phyloP scores from a whole-genome alignment of 164 flowering plant species.

The Sextonia rubra region DNA sequence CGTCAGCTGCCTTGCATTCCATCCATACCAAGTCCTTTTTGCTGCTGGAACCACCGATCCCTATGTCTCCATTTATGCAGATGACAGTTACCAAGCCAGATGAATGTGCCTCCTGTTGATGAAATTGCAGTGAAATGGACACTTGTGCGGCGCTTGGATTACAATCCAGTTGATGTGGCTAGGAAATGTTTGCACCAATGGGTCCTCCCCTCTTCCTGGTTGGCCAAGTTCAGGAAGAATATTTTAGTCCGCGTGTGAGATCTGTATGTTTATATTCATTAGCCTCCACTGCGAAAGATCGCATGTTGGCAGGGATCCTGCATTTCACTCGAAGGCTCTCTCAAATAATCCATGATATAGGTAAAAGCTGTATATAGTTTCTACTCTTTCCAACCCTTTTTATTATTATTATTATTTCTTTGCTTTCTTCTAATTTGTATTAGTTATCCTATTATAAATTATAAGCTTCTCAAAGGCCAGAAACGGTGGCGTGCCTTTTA shows the following conservation, averaged over 20 bases:
- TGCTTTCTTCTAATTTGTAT: constrained; percentile 23
- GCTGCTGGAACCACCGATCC: constrained; percentile 91
- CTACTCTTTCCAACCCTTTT: neutral
- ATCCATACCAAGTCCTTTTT: constrained; percentile 78
- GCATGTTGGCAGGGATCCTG: constrained; percentile 19
- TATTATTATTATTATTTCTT: constrained; percentile 4
- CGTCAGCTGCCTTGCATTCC: constrained; percentile 90
- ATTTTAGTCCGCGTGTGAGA: constrained; percentile 13
- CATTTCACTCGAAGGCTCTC: constrained; percentile 25
- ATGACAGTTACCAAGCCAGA: constrained; percentile 56
- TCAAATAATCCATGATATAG: constrained; percentile 31
- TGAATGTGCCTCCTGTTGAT: constrained; percentile 19
- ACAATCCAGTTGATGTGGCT: constrained; percentile 10
- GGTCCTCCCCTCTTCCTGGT: constrained; percentile 3
- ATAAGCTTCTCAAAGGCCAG: neutral
- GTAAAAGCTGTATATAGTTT: constrained; percentile 33
- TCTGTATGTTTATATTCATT: constrained; percentile 55
- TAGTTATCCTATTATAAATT: constrained; percentile 11
- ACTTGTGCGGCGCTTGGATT: neutral
- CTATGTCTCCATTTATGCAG: constrained; percentile 73
- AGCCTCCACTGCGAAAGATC: constrained; percentile 45
- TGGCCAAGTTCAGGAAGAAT: constrained; percentile 10
- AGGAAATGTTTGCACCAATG: constrained; percentile 3
- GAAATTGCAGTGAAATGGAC: constrained; percentile 2
- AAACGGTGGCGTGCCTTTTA: neutral